These are phyloP conservation scores for Tulasnella sp. DNA, from an alignment of 768 basidiomycete genomes.

Conservation along the genomic window DNA sequence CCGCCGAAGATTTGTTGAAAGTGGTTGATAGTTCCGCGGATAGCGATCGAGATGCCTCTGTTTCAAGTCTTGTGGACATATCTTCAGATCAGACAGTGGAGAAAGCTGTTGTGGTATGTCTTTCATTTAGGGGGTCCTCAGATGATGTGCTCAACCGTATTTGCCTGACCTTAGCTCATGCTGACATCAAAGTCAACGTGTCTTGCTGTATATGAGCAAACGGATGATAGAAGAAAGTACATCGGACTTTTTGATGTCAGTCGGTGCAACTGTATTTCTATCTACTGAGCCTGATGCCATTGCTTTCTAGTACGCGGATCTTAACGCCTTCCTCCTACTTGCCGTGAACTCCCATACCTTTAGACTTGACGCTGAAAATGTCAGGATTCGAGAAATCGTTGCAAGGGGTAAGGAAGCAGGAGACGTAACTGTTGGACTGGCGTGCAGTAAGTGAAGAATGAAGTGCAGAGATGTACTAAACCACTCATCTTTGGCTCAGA, in stretches of 20 bases:
- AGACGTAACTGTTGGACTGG: slow-evolving; percentile 55
- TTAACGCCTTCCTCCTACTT: slow-evolving; percentile 75
- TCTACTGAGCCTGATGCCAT: not conserved
- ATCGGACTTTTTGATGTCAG: slow-evolving; percentile 67
- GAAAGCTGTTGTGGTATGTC: slow-evolving; percentile 63
- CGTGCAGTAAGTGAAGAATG: slow-evolving; percentile 59
- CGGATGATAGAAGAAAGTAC: slow-evolving; percentile 24
- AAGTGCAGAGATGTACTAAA: no score
- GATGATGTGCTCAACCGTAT: not conserved
- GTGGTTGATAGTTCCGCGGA: not conserved
- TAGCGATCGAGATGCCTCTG: not conserved
- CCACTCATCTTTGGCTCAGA: slow-evolving; percentile 31
- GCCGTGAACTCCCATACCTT: slow-evolving; percentile 69
- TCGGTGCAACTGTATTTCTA: not conserved
- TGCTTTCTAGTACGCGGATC: slow-evolving; percentile 53
- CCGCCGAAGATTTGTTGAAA: slow-evolving; percentile 11
- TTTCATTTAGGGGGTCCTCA: not conserved
- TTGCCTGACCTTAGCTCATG: slow-evolving; percentile 34
- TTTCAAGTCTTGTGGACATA: slow-evolving; percentile 38
- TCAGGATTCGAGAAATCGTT: slow-evolving; percentile 54
- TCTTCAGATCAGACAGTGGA: slow-evolving; percentile 65
- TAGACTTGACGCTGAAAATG: slow-evolving; percentile 44
- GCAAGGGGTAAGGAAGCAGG: slow-evolving; percentile 57
- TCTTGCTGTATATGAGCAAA: slow-evolving; percentile 40
- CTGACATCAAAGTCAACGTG: slow-evolving; percentile 51